These are phyloP conservation scores for Epichloe uncinata DNA, from an alignment of 2,329 filamentous ascomycete genomes.

Conservation along the genomic window DNA sequence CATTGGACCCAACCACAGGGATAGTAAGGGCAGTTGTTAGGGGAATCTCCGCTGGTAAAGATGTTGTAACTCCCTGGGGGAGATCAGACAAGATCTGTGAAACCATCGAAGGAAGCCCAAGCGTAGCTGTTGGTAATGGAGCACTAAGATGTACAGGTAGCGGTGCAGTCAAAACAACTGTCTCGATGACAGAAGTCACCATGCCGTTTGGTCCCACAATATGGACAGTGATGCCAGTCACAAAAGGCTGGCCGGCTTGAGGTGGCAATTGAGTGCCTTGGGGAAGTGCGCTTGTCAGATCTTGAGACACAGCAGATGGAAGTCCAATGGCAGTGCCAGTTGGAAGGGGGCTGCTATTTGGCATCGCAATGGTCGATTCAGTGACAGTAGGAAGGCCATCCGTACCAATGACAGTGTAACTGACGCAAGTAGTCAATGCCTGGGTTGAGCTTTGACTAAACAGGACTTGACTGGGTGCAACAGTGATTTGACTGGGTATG, in stretches of 20 bases:
- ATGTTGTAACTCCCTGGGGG: slow-evolving; percentile 9
- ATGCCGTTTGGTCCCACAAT: slow-evolving; percentile 20
- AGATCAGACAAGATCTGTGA: slow-evolving; percentile 9
- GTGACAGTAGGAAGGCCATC: slow-evolving; percentile 17
- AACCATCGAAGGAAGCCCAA: slow-evolving; percentile 10
- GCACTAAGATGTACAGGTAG: not conserved
- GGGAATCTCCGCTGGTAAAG: slow-evolving; percentile 6
- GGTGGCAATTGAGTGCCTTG: slow-evolving; percentile 9
- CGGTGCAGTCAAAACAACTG: slow-evolving; percentile 12
- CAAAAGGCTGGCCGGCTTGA: slow-evolving; percentile 9
- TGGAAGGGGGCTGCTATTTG: slow-evolving; percentile 11
- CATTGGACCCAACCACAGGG: slow-evolving; percentile 18
- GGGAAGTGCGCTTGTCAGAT: slow-evolving; percentile 6
- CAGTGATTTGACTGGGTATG: slow-evolving; percentile 11
- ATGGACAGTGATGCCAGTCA: slow-evolving; percentile 18
- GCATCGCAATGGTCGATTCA: slow-evolving; percentile 18
- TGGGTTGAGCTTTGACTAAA: not conserved
- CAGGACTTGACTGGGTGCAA: slow-evolving; percentile 1
- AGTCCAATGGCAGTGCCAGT: slow-evolving; percentile 8
- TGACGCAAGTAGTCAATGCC: slow-evolving; percentile 18
- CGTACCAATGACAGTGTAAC: slow-evolving; percentile 15
- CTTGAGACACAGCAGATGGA: slow-evolving; percentile 9
- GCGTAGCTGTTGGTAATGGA: slow-evolving; percentile 7
- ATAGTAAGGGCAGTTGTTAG: slow-evolving; percentile 18
- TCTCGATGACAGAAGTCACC: slow-evolving; percentile 17